phyloP scores from a whole-genome alignment of 306 rosid genomes.

The Prunus padus region DNA sequence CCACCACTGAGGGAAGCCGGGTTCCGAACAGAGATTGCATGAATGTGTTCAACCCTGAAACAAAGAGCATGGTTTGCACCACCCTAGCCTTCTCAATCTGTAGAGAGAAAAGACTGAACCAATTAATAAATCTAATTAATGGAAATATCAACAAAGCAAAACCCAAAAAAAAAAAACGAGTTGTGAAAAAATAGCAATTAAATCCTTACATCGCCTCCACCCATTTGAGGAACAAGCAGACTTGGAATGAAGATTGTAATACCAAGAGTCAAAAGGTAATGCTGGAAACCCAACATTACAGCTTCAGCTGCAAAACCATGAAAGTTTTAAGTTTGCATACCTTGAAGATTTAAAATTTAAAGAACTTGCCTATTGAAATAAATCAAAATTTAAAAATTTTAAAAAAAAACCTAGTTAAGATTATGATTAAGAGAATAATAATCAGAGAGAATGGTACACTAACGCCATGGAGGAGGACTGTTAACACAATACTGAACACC shows the following conservation, averaged over 20 bases:
- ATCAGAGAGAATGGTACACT: constrained; percentile 3
- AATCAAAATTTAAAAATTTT: too few relatives aligned
- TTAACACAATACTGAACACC: constrained; percentile 73
- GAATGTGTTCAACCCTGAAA: constrained; percentile 50
- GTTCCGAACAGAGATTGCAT: constrained; percentile 58
- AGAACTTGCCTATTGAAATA: background rate
- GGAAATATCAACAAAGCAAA: background rate
- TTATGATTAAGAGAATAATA: background rate
- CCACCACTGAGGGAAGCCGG: constrained; percentile 44
- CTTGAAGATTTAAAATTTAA: background rate
- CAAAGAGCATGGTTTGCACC: constrained; percentile 48
- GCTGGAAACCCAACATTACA: constrained; percentile 77
- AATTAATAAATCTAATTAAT: background rate
- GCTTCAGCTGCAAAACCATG: constrained; percentile 61
- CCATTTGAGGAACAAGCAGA: constrained; percentile 82
- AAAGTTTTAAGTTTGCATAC: background rate
- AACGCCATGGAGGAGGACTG: constrained; percentile 87
- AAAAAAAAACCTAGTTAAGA: background rate
- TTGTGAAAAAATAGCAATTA: background rate
- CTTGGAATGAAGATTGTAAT: constrained; percentile 65
- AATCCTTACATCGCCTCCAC: constrained; percentile 62
- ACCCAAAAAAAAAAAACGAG: background rate
- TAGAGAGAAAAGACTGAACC: background rate
- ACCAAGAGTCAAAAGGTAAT: constrained; percentile 74
- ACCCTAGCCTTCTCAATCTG: constrained; percentile 52